These are phyloP conservation scores for Kwoniella pini DNA, from an alignment of 768 basidiomycete genomes.

Conservation along the genomic window DNA sequence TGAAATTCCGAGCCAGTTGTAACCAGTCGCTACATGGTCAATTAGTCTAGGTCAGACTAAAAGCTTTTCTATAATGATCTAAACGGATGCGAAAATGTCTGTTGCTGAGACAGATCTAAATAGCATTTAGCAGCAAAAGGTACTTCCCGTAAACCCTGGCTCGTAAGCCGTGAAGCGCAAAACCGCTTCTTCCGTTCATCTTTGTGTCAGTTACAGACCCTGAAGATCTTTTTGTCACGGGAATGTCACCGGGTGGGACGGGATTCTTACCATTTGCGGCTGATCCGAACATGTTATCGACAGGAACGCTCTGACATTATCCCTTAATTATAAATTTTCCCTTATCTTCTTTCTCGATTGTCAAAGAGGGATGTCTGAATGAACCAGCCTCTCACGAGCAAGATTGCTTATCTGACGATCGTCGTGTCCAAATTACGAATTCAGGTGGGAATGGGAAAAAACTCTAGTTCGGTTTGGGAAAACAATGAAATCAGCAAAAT, in stretches of 20 bases:
- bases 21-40: too few relatives aligned
- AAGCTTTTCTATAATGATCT: background rate
- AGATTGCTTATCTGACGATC: slow-evolving; percentile 5
- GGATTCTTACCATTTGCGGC: slow-evolving; percentile 14
- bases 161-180: too few relatives aligned
- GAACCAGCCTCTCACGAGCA: background rate
- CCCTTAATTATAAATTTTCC: background rate
- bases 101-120: slow-evolving; percentile 1
- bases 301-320: background rate
- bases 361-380: background rate
- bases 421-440: background rate
- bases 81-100: slow-evolving; percentile 1
- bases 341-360: background rate
- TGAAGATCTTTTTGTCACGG: slow-evolving; percentile 13
- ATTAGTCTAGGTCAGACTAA: too few relatives aligned
- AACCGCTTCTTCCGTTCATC: too few relatives aligned
- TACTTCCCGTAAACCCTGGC: slow-evolving; percentile 5
- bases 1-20: too few relatives aligned
- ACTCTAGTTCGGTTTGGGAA: background rate
- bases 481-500: background rate
- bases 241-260: background rate
- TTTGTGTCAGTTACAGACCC: background rate
- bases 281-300: background rate
- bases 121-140: background rate
- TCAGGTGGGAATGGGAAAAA: background rate